These are phyloP conservation scores for Trichopus zeylanicus DNA, from an alignment of 116 monocot species.

Conservation along the genomic window DNA sequence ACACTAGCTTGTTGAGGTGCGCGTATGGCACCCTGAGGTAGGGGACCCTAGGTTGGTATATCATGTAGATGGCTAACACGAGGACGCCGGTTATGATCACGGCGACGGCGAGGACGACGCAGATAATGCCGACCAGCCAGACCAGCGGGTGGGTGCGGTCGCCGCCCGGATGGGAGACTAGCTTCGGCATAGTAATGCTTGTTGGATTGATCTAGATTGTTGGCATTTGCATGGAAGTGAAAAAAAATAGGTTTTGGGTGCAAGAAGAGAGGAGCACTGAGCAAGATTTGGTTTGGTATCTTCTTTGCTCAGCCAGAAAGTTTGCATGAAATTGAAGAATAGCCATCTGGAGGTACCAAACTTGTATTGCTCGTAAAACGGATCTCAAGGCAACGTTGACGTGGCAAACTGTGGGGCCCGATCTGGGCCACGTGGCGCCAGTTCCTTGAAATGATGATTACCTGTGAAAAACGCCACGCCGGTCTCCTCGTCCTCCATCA, in stretches of 20 bases:
- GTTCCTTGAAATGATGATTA: too few relatives aligned
- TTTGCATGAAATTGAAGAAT: neutral
- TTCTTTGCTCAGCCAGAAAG: slow-evolving; percentile 1
- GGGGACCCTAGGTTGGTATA: slow-evolving; percentile 14
- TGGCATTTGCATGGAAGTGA: neutral
- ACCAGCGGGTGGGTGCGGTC: slow-evolving; percentile 4
- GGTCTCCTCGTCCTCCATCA: too few relatives aligned
- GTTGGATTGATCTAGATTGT: neutral
- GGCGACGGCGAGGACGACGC: neutral
- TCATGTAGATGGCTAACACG: neutral
- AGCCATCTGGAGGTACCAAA: neutral
- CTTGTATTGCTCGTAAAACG: too few relatives aligned
- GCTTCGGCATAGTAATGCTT: neutral
- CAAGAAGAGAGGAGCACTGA: neutral
- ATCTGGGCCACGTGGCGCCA: too few relatives aligned
- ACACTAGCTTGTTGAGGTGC: slow-evolving; percentile 23
- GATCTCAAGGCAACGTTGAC: too few relatives aligned
- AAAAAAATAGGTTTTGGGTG: too few relatives aligned
- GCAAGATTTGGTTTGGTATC: neutral
- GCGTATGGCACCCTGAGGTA: slow-evolving; percentile 30
- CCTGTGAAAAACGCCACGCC: too few relatives aligned
- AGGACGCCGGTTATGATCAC: neutral
- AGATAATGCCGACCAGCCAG: slow-evolving; percentile 5
- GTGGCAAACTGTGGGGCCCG: too few relatives aligned
- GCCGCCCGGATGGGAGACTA: neutral